These are phyloP conservation scores for Pseudogymnoascus sp. DNA, from an alignment of 2,329 filamentous ascomycete genomes.

Conservation along the genomic window DNA sequence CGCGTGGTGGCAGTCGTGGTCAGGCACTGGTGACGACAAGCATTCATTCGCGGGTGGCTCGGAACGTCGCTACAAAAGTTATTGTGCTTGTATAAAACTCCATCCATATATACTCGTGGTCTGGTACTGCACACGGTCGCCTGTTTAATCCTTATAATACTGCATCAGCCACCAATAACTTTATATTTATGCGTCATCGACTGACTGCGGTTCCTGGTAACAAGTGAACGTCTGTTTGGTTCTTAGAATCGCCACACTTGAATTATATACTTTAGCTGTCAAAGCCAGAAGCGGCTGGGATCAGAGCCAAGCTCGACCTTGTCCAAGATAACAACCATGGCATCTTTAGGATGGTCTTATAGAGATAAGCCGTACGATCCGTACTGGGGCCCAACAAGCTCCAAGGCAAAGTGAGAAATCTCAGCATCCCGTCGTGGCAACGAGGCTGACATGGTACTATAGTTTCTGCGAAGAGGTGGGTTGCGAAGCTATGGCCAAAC, in stretches of 20 bases:
- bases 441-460: constrained; percentile 8
- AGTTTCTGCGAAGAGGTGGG: constrained; percentile 28
- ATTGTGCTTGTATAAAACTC: background rate
- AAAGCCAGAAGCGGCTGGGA: background rate
- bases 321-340: background rate
- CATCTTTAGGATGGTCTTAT: constrained; percentile 17
- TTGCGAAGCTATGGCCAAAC: constrained; percentile 16
- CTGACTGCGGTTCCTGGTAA: background rate
- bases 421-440: background rate
- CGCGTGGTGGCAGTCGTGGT: background rate
- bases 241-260: background rate
- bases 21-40: constrained; percentile 4
- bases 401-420: constrained; percentile 22
- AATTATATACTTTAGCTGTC: background rate
- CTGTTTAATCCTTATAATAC: background rate
- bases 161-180: background rate
- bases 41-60: background rate
- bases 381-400: constrained; percentile 22
- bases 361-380: constrained; percentile 19
- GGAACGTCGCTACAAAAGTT: constrained; percentile 5
- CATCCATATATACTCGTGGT: background rate
- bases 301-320: background rate
- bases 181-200: background rate
- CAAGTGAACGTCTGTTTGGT: background rate
- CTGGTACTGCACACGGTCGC: background rate